Conservation (phyloP, 2,329 filamentous ascomycete species). For the Aspergillus alliaceus region DNA sequence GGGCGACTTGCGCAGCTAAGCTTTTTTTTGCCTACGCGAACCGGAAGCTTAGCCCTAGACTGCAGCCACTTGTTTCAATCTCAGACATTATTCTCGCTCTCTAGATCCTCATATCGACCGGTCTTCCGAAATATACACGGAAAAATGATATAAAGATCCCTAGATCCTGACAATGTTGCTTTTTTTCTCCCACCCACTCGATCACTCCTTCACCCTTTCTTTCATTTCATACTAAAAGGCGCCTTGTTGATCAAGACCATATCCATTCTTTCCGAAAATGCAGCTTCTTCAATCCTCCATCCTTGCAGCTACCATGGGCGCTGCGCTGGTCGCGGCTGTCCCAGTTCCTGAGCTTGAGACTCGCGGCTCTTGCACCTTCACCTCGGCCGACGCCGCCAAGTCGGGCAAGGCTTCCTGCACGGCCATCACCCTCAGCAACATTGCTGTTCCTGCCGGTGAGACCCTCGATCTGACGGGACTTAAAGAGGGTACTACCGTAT, state of each 20-base stretch:
- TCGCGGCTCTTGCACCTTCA: conserved; percentile 31
- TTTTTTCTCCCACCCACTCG: neutral
- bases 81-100: neutral
- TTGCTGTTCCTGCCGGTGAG: conserved; percentile 36
- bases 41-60: neutral
- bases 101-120: neutral
- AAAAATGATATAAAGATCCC: neutral
- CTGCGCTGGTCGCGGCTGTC: conserved; percentile 13
- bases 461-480: conserved; percentile 39
- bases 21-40: neutral
- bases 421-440: conserved; percentile 38
- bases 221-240: neutral
- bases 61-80: neutral
- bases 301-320: conserved; percentile 13
- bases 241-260: conserved; percentile 13
- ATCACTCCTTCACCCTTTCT: neutral
- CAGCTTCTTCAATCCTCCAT: conserved; percentile 13
- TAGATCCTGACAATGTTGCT: neutral
- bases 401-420: conserved; percentile 33
- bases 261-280: conserved; percentile 10
- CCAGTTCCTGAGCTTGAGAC: conserved; percentile 4
- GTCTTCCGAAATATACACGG: neutral
- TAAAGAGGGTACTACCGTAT: conserved; percentile 33
- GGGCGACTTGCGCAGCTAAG: too few relatives aligned
- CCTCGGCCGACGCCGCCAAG: conserved; percentile 27